phyloP scores from a whole-genome alignment of 148 eudicot species.

The Rhododendron mucronatum region DNA sequence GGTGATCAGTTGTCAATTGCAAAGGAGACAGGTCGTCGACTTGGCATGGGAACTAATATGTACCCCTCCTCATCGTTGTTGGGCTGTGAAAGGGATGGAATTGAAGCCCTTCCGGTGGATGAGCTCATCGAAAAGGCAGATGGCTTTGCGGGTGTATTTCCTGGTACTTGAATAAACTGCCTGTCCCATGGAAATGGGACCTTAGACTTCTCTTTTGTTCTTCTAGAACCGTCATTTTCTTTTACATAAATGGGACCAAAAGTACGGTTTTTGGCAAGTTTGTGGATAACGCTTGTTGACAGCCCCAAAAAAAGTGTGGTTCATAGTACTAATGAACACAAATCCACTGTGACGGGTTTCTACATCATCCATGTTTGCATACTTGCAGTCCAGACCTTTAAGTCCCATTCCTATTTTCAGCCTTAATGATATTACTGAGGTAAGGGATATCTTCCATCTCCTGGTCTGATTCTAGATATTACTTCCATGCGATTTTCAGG shows the following conservation, averaged over 20 bases:
- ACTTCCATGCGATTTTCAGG: conserved; percentile 25
- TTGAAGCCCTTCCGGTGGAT: conserved; percentile 52
- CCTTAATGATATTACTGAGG: background rate
- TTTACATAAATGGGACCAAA: background rate
- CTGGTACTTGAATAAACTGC: conserved; percentile 26
- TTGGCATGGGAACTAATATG: conserved; percentile 71
- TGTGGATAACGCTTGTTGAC: background rate
- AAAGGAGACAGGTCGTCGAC: conserved; percentile 64
- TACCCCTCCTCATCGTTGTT: conserved; percentile 58
- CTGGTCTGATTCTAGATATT: conserved; percentile 12
- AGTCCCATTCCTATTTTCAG: background rate
- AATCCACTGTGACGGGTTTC: background rate
- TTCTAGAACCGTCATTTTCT: background rate
- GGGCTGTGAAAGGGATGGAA: conserved; percentile 37
- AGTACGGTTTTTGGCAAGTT: background rate
- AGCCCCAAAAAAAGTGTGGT: background rate
- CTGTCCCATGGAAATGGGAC: background rate
- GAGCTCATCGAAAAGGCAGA: conserved; percentile 61
- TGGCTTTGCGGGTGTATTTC: conserved; percentile 71
- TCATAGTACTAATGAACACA: background rate
- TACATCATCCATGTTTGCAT: background rate
- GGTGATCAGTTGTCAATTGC: conserved; percentile 72
- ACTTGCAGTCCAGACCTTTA: background rate
- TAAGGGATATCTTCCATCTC: background rate
- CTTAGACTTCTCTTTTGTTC: background rate